These are phyloP conservation scores for Monilinia vaccinii-corymbosi DNA, from an alignment of 2,329 filamentous ascomycete genomes.

Conservation along the genomic window DNA sequence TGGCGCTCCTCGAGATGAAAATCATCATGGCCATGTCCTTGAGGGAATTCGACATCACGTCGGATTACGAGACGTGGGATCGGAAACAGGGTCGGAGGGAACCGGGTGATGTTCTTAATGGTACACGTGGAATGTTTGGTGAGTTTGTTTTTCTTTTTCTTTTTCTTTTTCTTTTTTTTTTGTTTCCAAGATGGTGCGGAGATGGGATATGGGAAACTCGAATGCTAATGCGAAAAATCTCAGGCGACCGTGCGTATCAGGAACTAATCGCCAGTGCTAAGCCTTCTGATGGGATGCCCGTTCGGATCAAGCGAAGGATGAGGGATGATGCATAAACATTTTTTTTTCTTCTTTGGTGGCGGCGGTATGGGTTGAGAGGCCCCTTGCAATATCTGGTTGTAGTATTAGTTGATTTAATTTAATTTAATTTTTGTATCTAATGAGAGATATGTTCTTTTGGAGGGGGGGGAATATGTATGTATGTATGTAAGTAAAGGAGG, in stretches of 20 bases:
- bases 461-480: too few relatives aligned
- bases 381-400: too few relatives aligned
- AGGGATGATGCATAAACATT: too few relatives aligned
- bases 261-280: slow-evolving; percentile 16
- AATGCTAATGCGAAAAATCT: background rate
- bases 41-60: slow-evolving; percentile 5
- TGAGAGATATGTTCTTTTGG: too few relatives aligned
- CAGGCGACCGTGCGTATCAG: slow-evolving; percentile 14
- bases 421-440: too few relatives aligned
- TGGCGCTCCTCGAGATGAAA: slow-evolving; percentile 41
- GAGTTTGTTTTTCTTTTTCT: background rate
- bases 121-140: slow-evolving; percentile 15
- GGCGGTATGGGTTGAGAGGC: too few relatives aligned
- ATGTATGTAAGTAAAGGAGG: too few relatives aligned
- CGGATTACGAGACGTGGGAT: slow-evolving; percentile 16
- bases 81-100: slow-evolving; percentile 13
- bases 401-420: too few relatives aligned
- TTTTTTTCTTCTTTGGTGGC: too few relatives aligned
- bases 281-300: slow-evolving; percentile 18
- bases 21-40: slow-evolving; percentile 36
- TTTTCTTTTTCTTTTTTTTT: too few relatives aligned
- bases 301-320: background rate
- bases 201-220: too few relatives aligned
- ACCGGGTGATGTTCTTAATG: slow-evolving; percentile 14
- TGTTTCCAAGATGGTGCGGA: too few relatives aligned